Base-by-base conservation (phyloP, 257 asterid genomes). In the Capsicum chinense region DNA sequence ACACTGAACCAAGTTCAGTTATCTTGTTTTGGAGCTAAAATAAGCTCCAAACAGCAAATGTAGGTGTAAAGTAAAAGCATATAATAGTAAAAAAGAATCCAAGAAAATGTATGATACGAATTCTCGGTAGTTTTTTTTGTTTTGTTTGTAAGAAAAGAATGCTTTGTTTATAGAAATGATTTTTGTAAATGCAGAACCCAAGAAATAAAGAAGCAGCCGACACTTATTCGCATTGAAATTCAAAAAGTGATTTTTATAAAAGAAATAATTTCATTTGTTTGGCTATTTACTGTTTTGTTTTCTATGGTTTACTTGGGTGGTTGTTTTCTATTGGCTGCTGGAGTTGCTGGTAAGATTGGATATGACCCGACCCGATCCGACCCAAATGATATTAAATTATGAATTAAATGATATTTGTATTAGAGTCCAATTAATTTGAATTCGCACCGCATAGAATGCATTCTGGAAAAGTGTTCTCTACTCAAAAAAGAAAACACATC, bases 121-220 rank as follows among this genome's bases (percentile, higher is more conserved):
- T 74, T 3, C 60, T 48, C 12, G 50, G 19, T 10, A 48, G 19
- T 42, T 50, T 74, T 66, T 74, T 74, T 52, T 21, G 81, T 76
- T 70, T 67, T 69, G 79, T 69, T 74, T 74, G 44, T 26, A 76
- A 37, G 11, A 52, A 52, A 58, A 42, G 9, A 52, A 76, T 3
- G 81, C 7, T 21, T 76, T 64, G 3, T 76, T 7, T 52, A 76
- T 14, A 76, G 63, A 74, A 74, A 12, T 21, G 44, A 76, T 52
- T 52, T 39, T 76, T 33, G 48, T 2, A 67, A 52, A 74, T 11
- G 39, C 81, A 74, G 81, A 76, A 76, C 81, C 81, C 81, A 76
- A 76, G 63, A 76, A 76, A 76, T 76, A 76, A 76, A 76, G 63
- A 76, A 76, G 48, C 81, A 76, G 63, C 81, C 81, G 81, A 76